Base-by-base conservation (phyloP, 768 basidiomycete genomes). In the Tylopilus vinaceipallidus region DNA sequence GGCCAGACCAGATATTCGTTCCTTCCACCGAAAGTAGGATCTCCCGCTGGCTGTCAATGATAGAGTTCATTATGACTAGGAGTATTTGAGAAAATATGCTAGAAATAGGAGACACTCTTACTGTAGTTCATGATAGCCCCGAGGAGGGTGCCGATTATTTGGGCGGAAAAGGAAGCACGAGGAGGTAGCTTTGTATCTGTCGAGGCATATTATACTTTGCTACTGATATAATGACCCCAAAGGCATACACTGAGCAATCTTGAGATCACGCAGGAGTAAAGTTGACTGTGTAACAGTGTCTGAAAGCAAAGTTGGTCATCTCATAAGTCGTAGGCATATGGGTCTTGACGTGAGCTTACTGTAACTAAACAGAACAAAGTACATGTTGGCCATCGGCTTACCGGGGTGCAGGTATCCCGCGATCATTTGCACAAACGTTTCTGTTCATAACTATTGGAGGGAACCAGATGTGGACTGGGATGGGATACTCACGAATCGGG, bases 81-180 rank as follows among this genome's bases (percentile, higher is more conserved):
- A 44, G 73, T 57, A 20, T 9, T 2, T 23, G 24, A 43, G n/a
- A 55, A 38, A 49, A 12, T 17, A 6, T 17, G 23, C 1, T 17
- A 33, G 30, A 11, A 19, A 42, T 29, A 16, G 12, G 13, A 17
- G 3, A 11, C 7, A 24, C 24, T 43, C 70, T 38, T 39, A 76
- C 78, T 52, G 45, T 74, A 79, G 59, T 76, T 78, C 41, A 78
- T 58, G 45, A 77, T 55, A 32, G 73, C 67, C 8, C 77, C 83
- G 29, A 85, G 66, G 36, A 86, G 64, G 6, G 81, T 78, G 1
- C 84, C 83, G 39, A 75, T 45, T 27, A 71, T 73, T 58, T 84
- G 83, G 7, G 80, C 80, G 17, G 75, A 71, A 64, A 86, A 85
- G 3, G 83, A 79, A 29, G 77, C 76, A 9, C 82, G 79, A 38